Conservation (phyloP, 1,284 basidiomycete genomes). For the Trichosporon faecale region DNA sequence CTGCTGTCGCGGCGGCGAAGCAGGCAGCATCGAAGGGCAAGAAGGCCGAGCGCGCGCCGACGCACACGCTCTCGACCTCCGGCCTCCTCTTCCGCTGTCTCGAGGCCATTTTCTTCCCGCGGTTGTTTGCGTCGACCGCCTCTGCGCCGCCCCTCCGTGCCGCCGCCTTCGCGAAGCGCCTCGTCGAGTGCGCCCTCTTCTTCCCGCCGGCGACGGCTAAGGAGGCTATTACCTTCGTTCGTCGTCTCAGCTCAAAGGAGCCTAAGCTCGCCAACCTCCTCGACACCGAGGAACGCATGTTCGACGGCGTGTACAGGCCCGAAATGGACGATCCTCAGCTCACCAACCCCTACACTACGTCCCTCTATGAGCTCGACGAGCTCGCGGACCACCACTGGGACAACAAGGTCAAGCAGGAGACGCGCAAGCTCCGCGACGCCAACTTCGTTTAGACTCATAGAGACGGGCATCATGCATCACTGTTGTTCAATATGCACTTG, state of each 20-base stretch:
- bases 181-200: conserved; percentile 72
- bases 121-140: conserved; percentile 57
- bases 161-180: conserved; percentile 87
- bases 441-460: conserved; percentile 24
- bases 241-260: conserved; percentile 69
- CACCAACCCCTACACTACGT: conserved; percentile 51
- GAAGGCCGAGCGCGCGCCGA: conserved; percentile 28
- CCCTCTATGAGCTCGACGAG: conserved; percentile 50
- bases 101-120: conserved; percentile 68
- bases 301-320: conserved; percentile 74
- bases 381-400: conserved; percentile 50
- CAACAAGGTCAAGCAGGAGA: conserved; percentile 45
- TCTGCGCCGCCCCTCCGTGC: conserved; percentile 69
- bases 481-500: conserved; percentile 1
- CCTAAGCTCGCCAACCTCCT: conserved; percentile 77
- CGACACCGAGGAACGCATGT: conserved; percentile 76
- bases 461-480: background rate
- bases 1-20: conserved; percentile 25
- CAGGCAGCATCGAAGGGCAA: conserved; percentile 15
- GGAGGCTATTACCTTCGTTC: conserved; percentile 70
- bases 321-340: conserved; percentile 84
- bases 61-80: conserved; percentile 44
- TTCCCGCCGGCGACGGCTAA: conserved; percentile 68
- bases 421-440: conserved; percentile 45
- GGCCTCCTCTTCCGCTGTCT: conserved; percentile 83